phyloP scores from a whole-genome alignment of 192 early-diverging fungal species.

The Coemansia sp. region DNA sequence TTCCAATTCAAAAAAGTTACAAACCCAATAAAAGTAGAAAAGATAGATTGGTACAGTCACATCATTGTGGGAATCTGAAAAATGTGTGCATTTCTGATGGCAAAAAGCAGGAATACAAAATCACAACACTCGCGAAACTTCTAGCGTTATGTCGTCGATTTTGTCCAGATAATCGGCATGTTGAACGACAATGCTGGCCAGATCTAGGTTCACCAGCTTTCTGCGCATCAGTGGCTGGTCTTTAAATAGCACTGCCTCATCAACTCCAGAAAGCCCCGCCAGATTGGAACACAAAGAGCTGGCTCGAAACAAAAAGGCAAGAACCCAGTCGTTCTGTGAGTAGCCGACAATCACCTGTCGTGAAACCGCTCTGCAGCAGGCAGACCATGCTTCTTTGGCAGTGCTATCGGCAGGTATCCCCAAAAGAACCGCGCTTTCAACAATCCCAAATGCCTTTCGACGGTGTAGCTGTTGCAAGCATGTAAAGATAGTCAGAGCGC shows the following conservation, averaged over 20 bases:
- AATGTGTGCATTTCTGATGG: background rate
- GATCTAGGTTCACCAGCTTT: slow-evolving; percentile 34
- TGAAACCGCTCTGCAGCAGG: slow-evolving; percentile 58
- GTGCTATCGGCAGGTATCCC: slow-evolving; percentile 67
- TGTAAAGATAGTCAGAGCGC: slow-evolving; percentile 67
- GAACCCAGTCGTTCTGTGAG: slow-evolving; percentile 63
- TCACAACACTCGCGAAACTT: slow-evolving; percentile 29
- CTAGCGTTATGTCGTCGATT: slow-evolving; percentile 40
- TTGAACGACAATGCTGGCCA: slow-evolving; percentile 23
- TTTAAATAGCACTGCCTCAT: slow-evolving; percentile 21
- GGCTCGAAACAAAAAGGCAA: slow-evolving; percentile 69
- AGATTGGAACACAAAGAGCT: slow-evolving; percentile 41
- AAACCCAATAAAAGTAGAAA: too few species aligned
- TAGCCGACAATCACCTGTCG: slow-evolving; percentile 69
- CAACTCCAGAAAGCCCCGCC: slow-evolving; percentile 44
- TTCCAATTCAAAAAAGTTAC: background rate
- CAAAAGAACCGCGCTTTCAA: slow-evolving; percentile 70
- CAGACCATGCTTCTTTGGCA: slow-evolving; percentile 58
- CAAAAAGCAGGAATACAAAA: background rate
- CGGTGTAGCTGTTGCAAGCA: slow-evolving; percentile 65
- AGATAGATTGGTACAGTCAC: too few species aligned
- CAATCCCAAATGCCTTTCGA: slow-evolving; percentile 55
- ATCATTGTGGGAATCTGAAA: background rate
- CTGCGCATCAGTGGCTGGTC: slow-evolving; percentile 29
- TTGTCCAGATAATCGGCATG: slow-evolving; percentile 43